phyloP scores from a whole-genome alignment of 1,284 basidiomycete genomes.

The Leccinum fuscescens region DNA sequence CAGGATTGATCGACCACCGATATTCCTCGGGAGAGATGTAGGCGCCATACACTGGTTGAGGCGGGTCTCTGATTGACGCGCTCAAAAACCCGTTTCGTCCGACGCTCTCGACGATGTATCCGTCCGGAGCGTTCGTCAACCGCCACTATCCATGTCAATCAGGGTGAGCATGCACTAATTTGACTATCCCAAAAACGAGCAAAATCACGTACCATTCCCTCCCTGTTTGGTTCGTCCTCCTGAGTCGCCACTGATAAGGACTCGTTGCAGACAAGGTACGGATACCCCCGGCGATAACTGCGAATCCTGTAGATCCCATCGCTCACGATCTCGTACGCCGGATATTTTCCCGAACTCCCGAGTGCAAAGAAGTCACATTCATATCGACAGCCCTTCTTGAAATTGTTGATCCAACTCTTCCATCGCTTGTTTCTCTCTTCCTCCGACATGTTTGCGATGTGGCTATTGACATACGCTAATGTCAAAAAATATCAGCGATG shows the following conservation, averaged over 20 bases:
- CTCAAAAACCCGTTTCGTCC: not conserved
- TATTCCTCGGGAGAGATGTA: not conserved
- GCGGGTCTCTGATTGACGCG: not conserved
- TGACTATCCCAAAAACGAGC: not conserved
- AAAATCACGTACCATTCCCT: slow-evolving; percentile 1
- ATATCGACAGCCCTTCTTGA: slow-evolving; percentile 4
- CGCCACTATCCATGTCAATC: slow-evolving; percentile 3
- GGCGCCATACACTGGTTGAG: not conserved
- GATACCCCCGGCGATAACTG: slow-evolving; percentile 4
- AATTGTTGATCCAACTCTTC: not conserved
- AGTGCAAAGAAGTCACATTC: slow-evolving; percentile 11
- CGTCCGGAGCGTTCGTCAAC: slow-evolving; percentile 1
- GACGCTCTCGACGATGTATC: slow-evolving; percentile 7
- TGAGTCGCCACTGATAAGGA: not conserved
- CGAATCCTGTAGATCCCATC: slow-evolving; percentile 13
- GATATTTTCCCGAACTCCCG: not conserved
- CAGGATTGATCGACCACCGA: slow-evolving; percentile 10
- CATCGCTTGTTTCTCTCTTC: not conserved
- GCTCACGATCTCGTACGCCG: slow-evolving; percentile 5
- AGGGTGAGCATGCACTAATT: not conserved
- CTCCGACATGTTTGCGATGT: not conserved
- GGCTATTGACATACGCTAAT: slow-evolving; percentile 11
- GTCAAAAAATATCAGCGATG: not conserved
- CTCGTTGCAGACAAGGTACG: not conserved
- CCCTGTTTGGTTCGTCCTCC: not conserved